These are phyloP conservation scores for Neurospora sp. DNA, from an alignment of 495 filamentous ascomycete genomes.

Conservation along the genomic window DNA sequence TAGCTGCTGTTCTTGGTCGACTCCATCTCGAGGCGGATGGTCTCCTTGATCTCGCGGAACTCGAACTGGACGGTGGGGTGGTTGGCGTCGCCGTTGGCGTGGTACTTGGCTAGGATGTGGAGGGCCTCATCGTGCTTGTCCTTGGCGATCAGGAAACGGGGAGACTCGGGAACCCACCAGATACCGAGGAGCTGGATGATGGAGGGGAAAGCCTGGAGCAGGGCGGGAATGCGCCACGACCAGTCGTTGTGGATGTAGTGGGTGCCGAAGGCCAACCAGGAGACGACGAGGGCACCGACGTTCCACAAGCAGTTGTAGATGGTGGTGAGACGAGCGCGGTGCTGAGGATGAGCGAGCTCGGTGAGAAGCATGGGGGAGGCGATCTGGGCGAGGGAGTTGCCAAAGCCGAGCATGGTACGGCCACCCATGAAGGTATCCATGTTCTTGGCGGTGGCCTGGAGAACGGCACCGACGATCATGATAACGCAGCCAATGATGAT, in stretches of 20 bases:
- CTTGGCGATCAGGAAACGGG: slow-evolving; percentile 54
- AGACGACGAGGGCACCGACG: slow-evolving; percentile 44
- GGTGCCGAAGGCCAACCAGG: slow-evolving; percentile 44
- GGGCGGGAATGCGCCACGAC: slow-evolving; percentile 47
- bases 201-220: slow-evolving; percentile 45
- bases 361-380: slow-evolving; percentile 54
- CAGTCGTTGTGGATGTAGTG: slow-evolving; percentile 36
- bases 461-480: slow-evolving; percentile 51
- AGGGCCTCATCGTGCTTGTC: slow-evolving; percentile 56
- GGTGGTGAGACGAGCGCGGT: slow-evolving; percentile 54
- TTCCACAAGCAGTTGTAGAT: slow-evolving; percentile 61
- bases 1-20: slow-evolving; percentile 34
- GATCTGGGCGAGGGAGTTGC: slow-evolving; percentile 49
- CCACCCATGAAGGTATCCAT: slow-evolving; percentile 36
- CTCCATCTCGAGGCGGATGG: slow-evolving; percentile 43
- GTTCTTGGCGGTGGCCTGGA: slow-evolving; percentile 43
- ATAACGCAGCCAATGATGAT: slow-evolving; percentile 53
- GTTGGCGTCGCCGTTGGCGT: slow-evolving; percentile 46
- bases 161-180: slow-evolving; percentile 50
- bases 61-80: slow-evolving; percentile 51
- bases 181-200: slow-evolving; percentile 41
- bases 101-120: slow-evolving; percentile 44
- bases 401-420: slow-evolving; percentile 47
- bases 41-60: slow-evolving; percentile 51
- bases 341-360: slow-evolving; percentile 57